These are phyloP conservation scores for Talaromyces islandicus DNA, from an alignment of 2,329 filamentous ascomycete genomes.

Conservation along the genomic window DNA sequence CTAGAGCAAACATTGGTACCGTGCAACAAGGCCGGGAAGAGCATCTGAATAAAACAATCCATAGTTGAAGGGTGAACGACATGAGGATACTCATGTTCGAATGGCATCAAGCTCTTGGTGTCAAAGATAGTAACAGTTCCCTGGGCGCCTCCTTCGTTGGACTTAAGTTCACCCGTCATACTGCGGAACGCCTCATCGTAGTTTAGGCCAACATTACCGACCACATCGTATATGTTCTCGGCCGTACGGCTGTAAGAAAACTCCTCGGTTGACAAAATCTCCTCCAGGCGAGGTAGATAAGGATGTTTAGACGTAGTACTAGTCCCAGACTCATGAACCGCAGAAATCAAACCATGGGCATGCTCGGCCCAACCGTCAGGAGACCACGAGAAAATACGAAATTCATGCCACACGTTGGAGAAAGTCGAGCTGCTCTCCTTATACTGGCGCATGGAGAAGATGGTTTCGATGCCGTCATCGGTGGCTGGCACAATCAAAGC, in stretches of 20 bases:
- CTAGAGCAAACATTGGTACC: neutral
- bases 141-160: neutral
- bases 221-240: neutral
- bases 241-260: neutral
- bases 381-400: neutral
- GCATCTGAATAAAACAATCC: neutral
- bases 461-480: neutral
- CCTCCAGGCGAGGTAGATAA: neutral
- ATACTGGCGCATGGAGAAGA: neutral
- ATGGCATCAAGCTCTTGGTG: neutral
- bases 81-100: neutral
- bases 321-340: neutral
- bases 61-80: neutral
- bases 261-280: neutral
- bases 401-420: conserved; percentile 1
- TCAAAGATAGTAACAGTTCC: neutral
- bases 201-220: neutral
- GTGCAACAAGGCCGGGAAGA: neutral
- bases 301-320: neutral
- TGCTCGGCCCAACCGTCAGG: neutral
- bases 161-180: neutral
- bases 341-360: neutral
- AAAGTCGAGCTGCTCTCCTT: neutral
- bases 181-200: neutral
- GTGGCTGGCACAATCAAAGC: neutral